Percentiles rank a stretch among this genome's conserved stretches.
Conservation (phyloP, 1,284 basidiomycete genomes). For the Cryptococcus sp. region DNA sequence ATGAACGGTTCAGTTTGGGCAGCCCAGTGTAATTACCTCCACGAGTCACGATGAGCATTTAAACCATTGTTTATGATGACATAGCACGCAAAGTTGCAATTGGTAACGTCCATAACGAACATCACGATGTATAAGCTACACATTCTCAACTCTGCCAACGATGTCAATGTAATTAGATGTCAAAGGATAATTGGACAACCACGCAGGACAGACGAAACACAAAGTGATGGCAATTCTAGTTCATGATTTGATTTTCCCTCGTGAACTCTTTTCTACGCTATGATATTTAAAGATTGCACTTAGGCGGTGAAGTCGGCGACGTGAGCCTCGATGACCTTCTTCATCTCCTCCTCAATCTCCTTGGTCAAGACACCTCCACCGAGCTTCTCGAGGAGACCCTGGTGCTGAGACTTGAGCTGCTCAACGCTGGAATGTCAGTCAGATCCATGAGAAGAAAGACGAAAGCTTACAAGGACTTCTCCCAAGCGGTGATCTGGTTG, state of each 20-base stretch:
- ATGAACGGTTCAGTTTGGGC: too few species aligned
- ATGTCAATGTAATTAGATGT: neutral
- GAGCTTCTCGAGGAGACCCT: slow-evolving; percentile 73
- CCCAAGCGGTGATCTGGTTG: slow-evolving; percentile 92
- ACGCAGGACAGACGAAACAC: neutral
- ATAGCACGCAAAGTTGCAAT: too few species aligned
- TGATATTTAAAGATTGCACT: slow-evolving; percentile 1
- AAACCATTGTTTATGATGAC: too few species aligned
- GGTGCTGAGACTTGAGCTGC: slow-evolving; percentile 67
- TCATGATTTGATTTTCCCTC: neutral
- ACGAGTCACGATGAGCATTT: too few species aligned
- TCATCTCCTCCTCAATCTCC: slow-evolving; percentile 88
- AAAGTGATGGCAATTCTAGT: neutral
- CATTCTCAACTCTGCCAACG: too few species aligned
- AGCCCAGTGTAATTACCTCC: too few species aligned
- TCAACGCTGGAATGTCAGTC: slow-evolving; percentile 41
- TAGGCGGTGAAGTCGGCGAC: slow-evolving; percentile 69
- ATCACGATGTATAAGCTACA: too few species aligned
- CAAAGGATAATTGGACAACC: neutral
- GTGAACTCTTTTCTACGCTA: neutral
- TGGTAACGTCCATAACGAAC: too few species aligned
- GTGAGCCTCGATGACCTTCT: slow-evolving; percentile 82
- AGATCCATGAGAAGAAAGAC: neutral
- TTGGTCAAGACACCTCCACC: slow-evolving; percentile 74
- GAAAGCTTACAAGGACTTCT: slow-evolving; percentile 53